A percentile compares a stretch with the other conserved stretches of the same genome.
Conservation (phyloP, 2,329 filamentous ascomycete species). For the Fusarium robinianum region DNA sequence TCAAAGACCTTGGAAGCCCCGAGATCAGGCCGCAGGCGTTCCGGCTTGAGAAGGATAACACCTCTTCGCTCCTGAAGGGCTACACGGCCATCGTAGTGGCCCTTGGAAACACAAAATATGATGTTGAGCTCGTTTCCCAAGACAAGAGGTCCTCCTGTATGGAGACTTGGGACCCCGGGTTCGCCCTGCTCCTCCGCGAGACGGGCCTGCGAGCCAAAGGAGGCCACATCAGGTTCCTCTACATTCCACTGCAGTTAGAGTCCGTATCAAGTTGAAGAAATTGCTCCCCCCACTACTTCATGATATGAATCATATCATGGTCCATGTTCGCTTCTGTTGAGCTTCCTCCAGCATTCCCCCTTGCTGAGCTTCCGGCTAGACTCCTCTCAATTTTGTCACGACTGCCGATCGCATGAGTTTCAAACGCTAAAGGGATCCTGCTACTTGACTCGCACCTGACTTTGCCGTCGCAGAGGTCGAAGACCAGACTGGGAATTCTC, state of each 20-base stretch:
- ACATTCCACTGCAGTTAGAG: conserved; percentile 34
- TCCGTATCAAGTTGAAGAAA: conserved; percentile 20
- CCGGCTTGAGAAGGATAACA: conserved; percentile 35
- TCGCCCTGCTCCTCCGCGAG: conserved; percentile 33
- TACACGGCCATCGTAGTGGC: conserved; percentile 35
- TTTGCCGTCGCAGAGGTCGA: conserved; percentile 32
- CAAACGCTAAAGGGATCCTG: neutral
- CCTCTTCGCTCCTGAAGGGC: conserved; percentile 33
- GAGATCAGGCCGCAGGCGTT: conserved; percentile 35
- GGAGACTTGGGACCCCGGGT: conserved; percentile 31
- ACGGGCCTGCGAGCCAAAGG: conserved; percentile 32
- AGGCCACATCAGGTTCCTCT: conserved; percentile 34
- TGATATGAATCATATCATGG: conserved; percentile 37
- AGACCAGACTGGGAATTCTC: conserved; percentile 33
- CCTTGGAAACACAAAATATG: conserved; percentile 33
- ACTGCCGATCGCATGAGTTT: conserved; percentile 22
- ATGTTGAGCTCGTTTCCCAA: conserved; percentile 32
- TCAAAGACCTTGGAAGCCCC: conserved; percentile 31
- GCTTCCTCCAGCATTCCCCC: conserved; percentile 19
- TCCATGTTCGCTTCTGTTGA: conserved; percentile 25
- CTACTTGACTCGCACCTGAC: conserved; percentile 27
- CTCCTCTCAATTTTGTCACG: conserved; percentile 34
- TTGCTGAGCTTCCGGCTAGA: conserved; percentile 26
- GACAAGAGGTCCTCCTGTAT: conserved; percentile 28
- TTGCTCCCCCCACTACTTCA: conserved; percentile 26